These are phyloP conservation scores for Juglanconis oblonga DNA, from an alignment of 2,329 filamentous ascomycete species.

Conservation along the genomic window DNA sequence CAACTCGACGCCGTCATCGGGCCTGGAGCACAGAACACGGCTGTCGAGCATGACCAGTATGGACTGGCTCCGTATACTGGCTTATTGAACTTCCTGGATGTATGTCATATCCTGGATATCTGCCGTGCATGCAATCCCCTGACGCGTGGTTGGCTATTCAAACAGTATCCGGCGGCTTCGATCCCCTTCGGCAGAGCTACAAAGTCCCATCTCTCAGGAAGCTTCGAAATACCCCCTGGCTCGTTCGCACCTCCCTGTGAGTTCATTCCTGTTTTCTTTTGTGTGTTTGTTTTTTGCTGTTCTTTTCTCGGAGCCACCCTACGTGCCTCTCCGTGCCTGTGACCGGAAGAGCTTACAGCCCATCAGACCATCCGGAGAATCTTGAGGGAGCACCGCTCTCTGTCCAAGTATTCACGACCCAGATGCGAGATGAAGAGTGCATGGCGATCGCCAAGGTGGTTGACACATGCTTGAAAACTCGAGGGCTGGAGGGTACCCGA, in stretches of 20 bases:
- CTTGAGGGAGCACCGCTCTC: slow-evolving; percentile 17
- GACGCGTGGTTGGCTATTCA: not conserved
- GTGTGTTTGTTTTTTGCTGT: not conserved
- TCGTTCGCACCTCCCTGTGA: slow-evolving; percentile 14
- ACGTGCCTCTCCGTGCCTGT: too few species aligned
- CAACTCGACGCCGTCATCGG: slow-evolving; percentile 17
- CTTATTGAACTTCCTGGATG: slow-evolving; percentile 19
- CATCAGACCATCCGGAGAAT: slow-evolving; percentile 7
- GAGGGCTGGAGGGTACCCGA: not conserved
- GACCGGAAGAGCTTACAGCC: not conserved
- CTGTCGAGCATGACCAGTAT: slow-evolving; percentile 19
- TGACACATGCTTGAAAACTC: slow-evolving; percentile 6
- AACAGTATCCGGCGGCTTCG: slow-evolving; percentile 14
- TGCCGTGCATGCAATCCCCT: not conserved
- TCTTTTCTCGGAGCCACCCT: too few species aligned
- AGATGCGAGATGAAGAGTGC: slow-evolving; percentile 21
- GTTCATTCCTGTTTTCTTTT: not conserved
- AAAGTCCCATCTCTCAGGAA: not conserved
- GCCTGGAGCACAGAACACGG: slow-evolving; percentile 17
- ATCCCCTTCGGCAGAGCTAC: slow-evolving; percentile 9
- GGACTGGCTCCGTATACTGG: slow-evolving; percentile 17
- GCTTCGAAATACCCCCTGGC: not conserved
- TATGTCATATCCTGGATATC: not conserved
- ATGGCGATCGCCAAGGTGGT: slow-evolving; percentile 17
- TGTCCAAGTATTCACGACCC: slow-evolving; percentile 17